These are phyloP conservation scores for Myxozyma kluyveri DNA, from an alignment of 805 yeast species.

Conservation along the genomic window DNA sequence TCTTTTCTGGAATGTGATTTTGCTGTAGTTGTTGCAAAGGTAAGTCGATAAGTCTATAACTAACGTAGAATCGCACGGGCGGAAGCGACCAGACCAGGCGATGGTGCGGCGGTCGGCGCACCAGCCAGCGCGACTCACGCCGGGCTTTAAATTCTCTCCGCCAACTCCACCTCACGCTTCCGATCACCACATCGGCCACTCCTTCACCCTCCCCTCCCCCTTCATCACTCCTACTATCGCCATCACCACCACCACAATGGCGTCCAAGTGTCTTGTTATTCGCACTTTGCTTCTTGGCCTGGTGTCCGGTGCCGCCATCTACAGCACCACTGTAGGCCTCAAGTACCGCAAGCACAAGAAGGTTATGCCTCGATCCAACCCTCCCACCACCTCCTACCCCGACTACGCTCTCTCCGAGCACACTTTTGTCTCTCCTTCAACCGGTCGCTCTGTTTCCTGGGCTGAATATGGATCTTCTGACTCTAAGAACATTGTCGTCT, in stretches of 20 bases:
- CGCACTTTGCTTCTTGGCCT: background rate
- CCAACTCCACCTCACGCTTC: no score
- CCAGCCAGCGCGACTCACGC: no score
- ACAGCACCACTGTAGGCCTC: constrained; percentile 11
- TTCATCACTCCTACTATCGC: constrained; percentile 1
- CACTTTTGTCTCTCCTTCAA: constrained; percentile 26
- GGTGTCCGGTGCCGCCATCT: constrained; percentile 9
- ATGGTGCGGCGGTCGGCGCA: no score
- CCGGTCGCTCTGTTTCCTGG: constrained; percentile 29
- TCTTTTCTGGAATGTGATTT: no score
- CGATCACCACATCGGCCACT: constrained; percentile 1
- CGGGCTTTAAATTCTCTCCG: no score
- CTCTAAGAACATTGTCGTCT: constrained; percentile 27
- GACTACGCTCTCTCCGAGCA: constrained; percentile 28
- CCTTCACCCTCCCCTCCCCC: background rate
- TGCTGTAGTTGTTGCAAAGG: no score
- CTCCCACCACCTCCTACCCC: constrained; percentile 26
- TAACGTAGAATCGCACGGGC: no score
- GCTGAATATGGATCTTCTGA: constrained; percentile 28
- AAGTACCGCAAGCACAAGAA: constrained; percentile 13
- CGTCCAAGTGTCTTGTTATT: background rate
- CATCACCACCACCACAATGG: background rate
- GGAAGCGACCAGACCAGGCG: no score
- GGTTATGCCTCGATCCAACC: constrained; percentile 27
- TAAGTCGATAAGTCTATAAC: no score